Conservation (phyloP, 2,329 filamentous ascomycete species). For the Diplodia sapinea region DNA sequence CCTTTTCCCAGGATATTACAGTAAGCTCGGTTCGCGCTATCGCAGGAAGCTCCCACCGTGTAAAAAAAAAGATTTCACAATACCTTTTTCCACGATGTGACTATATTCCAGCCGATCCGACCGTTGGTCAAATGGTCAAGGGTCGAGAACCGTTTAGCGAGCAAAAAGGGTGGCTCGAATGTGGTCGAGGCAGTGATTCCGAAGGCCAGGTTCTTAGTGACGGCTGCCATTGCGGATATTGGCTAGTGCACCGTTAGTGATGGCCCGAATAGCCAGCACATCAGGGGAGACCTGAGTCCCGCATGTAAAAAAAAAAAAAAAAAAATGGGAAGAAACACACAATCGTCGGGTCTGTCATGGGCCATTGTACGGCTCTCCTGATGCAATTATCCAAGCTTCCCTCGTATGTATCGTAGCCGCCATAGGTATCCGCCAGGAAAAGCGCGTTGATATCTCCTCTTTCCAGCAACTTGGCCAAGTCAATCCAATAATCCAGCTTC, state of each 20-base stretch:
- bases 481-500: conserved; percentile 66
- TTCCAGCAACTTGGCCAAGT: conserved; percentile 67
- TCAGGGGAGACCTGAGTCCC: too few species aligned
- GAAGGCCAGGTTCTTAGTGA: conserved; percentile 68
- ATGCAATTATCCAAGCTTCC: conserved; percentile 66
- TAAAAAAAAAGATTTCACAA: too few species aligned
- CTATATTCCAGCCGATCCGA: conserved; percentile 70
- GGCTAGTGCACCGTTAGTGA: conserved; percentile 49
- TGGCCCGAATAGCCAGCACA: background rate
- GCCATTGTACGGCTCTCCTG: conserved; percentile 67
- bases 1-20: conserved; percentile 68
- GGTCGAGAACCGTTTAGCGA: conserved; percentile 67
- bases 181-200: conserved; percentile 68
- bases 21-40: conserved; percentile 45
- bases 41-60: too few species aligned
- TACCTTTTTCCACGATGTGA: conserved; percentile 64
- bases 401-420: conserved; percentile 68
- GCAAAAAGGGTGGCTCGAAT: conserved; percentile 66
- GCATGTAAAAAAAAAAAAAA: too few species aligned
- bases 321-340: conserved; percentile 46
- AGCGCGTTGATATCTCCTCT: conserved; percentile 67
- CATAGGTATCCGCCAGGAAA: conserved; percentile 70
- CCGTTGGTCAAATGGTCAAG: conserved; percentile 67
- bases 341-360: conserved; percentile 68
- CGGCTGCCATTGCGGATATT: conserved; percentile 69